Conservation (phyloP, 345 rosid genomes). For the Corchorus olitorius region DNA sequence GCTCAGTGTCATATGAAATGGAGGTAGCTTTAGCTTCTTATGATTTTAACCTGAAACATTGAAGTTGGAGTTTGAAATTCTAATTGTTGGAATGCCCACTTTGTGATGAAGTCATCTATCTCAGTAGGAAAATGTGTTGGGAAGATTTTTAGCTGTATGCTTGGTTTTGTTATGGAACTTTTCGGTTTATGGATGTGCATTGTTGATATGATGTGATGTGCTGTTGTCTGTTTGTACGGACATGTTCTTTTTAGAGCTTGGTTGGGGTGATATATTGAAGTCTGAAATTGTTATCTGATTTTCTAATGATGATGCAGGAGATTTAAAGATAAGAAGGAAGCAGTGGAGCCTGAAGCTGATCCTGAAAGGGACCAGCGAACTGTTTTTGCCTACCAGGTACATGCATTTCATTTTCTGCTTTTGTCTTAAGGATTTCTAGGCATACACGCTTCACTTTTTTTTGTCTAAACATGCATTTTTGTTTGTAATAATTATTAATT, state of each 20-base stretch:
- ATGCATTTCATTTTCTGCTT: not conserved
- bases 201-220: not conserved
- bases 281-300: not conserved
- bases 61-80: no score
- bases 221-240: not conserved
- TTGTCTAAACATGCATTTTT: not conserved
- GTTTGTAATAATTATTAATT: not conserved
- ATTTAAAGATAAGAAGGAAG: constrained; percentile 79
- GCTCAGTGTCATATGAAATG: no score
- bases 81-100: not conserved
- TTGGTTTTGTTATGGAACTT: not conserved
- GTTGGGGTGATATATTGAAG: not conserved
- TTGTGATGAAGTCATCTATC: not conserved
- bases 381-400: constrained; percentile 94
- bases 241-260: not conserved
- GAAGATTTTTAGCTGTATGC: not conserved
- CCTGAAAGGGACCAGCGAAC: constrained; percentile 98
- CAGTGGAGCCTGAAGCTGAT: constrained; percentile 80
- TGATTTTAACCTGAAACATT: no score
- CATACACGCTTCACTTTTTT: not conserved
- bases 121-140: not conserved
- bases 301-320: constrained; percentile 47
- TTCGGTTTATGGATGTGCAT: not conserved
- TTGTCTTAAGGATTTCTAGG: constrained; percentile 10
- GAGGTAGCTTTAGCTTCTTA: no score